Percentiles rank a stretch among this genome's conserved stretches.
Evolutionary conservation across 768 basidiomycete species (phyloP).

Genomic region (Mycena indigotica): DNA sequence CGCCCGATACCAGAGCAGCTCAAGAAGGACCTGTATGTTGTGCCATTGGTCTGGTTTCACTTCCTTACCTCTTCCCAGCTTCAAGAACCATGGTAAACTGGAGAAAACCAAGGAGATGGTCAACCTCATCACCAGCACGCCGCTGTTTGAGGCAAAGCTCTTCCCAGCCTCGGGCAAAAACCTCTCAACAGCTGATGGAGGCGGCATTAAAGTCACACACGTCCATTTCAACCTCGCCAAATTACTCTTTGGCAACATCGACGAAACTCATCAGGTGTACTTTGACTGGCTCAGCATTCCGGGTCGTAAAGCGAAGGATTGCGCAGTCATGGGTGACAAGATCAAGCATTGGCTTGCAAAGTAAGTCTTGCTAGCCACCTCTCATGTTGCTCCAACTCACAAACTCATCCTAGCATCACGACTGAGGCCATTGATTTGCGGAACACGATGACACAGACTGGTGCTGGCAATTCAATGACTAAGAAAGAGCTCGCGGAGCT

Average conservation of each 20-base stretch:
- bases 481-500: too few species aligned
- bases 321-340: not conserved
- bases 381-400: too few species aligned
- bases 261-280: not conserved
- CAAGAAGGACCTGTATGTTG: too few species aligned
- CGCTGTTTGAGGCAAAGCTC: not conserved
- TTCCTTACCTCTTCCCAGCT: too few species aligned
- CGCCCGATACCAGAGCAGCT: too few species aligned
- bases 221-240: not conserved
- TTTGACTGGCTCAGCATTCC: not conserved
- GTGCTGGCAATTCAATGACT: too few species aligned
- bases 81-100: not conserved
- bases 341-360: not conserved
- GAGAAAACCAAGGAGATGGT: not conserved
- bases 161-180: not conserved
- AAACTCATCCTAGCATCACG: too few species aligned
- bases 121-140: not conserved
- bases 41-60: too few species aligned
- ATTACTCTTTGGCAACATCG: not conserved
- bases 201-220: not conserved
- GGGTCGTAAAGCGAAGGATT: not conserved
- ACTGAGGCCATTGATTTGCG: too few species aligned
- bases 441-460: too few species aligned
- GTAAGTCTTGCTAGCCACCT: too few species aligned
- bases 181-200: not conserved